Percentiles rank a stretch among this genome's conserved stretches.
Evolutionary conservation across 139 green algal species (phyloP).

Genomic region (Picochlorum sp.): DNA sequence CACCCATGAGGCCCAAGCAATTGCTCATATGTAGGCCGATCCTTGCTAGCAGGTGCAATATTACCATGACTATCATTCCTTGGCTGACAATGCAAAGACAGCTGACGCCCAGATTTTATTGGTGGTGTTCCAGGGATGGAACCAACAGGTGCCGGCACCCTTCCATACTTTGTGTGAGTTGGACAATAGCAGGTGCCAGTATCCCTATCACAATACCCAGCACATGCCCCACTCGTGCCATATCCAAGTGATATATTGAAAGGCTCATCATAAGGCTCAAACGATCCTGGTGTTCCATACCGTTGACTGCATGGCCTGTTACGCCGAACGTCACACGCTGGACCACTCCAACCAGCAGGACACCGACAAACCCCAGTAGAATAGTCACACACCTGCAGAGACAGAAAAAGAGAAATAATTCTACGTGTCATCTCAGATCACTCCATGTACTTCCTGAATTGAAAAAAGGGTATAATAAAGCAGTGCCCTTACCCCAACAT

Average conservation of each 20-base stretch:
- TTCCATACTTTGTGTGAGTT: conserved; percentile 1
- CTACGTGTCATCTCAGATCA: background rate
- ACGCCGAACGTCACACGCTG: background rate
- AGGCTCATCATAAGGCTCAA: conserved; percentile 6
- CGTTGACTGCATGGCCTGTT: background rate
- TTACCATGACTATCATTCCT: background rate
- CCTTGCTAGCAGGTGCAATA: conserved; percentile 5
- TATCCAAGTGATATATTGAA: background rate
- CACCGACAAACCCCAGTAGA: conserved; percentile 3
- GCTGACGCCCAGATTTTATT: background rate
- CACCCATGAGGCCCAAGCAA: conserved; percentile 38
- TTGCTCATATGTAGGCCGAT: conserved; percentile 12
- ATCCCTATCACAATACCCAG: conserved; percentile 10
- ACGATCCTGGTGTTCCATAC: background rate
- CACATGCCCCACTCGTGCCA: background rate
- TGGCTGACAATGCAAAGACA: conserved; percentile 5
- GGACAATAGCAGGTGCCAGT: conserved; percentile 13
- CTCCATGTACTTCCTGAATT: background rate
- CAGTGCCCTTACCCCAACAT: background rate
- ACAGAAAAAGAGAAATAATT: background rate
- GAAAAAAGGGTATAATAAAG: background rate
- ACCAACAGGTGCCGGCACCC: background rate
- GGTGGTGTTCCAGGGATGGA: conserved; percentile 7
- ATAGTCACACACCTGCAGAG: conserved; percentile 6
- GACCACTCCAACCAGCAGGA: conserved; percentile 12